Percentiles rank a stretch among this genome's conserved stretches.
phyloP scores from a whole-genome alignment of 2,329 filamentous ascomycete species.

The Ascocoryne sarcoides region DNA sequence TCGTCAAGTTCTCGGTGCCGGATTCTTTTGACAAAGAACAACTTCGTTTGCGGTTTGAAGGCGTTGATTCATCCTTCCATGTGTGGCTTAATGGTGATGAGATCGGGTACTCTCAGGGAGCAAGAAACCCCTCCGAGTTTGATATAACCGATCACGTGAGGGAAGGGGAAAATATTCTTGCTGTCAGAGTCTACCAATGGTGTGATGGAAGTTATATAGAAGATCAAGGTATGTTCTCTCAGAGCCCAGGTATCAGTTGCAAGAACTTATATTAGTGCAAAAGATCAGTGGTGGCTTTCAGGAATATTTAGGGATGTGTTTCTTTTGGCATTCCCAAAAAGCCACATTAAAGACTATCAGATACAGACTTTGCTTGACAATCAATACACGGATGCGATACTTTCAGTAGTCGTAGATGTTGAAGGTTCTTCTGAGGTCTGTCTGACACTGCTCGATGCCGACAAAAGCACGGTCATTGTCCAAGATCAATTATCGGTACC shows the following conservation, averaged over 20 bases:
- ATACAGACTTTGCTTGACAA: conserved; percentile 43
- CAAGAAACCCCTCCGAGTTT: conserved; percentile 59
- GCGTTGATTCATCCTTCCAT: conserved; percentile 62
- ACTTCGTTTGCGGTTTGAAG: conserved; percentile 57
- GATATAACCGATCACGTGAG: conserved; percentile 48
- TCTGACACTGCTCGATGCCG: too few relatives aligned
- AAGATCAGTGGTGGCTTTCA: not conserved
- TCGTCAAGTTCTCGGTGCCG: conserved; percentile 39
- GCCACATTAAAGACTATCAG: conserved; percentile 47
- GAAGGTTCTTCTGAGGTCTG: too few relatives aligned
- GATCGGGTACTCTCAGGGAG: conserved; percentile 59
- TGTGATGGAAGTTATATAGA: conserved; percentile 61
- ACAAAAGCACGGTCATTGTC: too few relatives aligned
- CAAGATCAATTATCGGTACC: too few relatives aligned
- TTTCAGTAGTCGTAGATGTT: too few relatives aligned
- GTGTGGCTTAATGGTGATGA: conserved; percentile 56
- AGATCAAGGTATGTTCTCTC: too few relatives aligned
- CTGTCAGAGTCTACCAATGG: conserved; percentile 61
- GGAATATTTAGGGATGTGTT: conserved; percentile 59
- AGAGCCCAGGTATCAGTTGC: not conserved
- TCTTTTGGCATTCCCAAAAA: conserved; percentile 45
- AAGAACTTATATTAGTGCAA: not conserved
- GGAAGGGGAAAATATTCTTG: conserved; percentile 42
- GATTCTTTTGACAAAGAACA: conserved; percentile 33
- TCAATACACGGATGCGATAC: too few relatives aligned